Base-by-base conservation (phyloP, 1,284 basidiomycete genomes). In the Sphaerobolus stellatus region DNA sequence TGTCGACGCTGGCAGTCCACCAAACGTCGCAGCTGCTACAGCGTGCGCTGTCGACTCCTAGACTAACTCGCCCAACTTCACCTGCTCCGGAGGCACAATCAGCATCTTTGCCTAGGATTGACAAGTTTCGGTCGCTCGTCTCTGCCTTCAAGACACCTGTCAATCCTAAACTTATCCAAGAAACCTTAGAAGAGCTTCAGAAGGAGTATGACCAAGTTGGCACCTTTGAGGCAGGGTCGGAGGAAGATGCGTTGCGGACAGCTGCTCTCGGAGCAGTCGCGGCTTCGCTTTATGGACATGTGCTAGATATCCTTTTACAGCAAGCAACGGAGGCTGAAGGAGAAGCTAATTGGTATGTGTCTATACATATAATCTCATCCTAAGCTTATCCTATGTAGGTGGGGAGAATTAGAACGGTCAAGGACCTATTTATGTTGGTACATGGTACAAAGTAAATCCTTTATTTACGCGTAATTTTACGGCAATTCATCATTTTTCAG, bases 311-410 rank as follows among this genome's bases (percentile, higher is more conserved):
- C 16, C 81, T 80, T 59, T 65, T 91, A 54, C 62, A 72, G 11
- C 81, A 90, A 62, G 86, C 88, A 4, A 75, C 78, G 11, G 68
- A 81, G 40, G 79, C 81, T 6, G 88, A 91, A 62, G 69, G 75
- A 5, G 88, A 90, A 60, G 80, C 84, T 9, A 82, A 89, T 54
- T 91, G 87, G 87, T 91, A 89, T 88, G 45, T 53, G 61, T 9
- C 43, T 64, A 5, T 57, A 25, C n/a, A 13, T 8, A 50, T 11
- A 25, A 24, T 27, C 18, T 36, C 30, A 50, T 11, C 22, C 3
- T 34, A 20, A 20, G 30, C 6, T 40, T 27, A 57, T 44, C n/a
- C n/a, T n/a, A 43, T 43, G 3, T 14, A 46, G 49, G 43, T 52
- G 44, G 49, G 73, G 76, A 18, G 81, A 85, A 49, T 65, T 86